These are phyloP conservation scores for Kitagawia praeruptora DNA, from an alignment of 129 eudicot species.

Conservation along the genomic window DNA sequence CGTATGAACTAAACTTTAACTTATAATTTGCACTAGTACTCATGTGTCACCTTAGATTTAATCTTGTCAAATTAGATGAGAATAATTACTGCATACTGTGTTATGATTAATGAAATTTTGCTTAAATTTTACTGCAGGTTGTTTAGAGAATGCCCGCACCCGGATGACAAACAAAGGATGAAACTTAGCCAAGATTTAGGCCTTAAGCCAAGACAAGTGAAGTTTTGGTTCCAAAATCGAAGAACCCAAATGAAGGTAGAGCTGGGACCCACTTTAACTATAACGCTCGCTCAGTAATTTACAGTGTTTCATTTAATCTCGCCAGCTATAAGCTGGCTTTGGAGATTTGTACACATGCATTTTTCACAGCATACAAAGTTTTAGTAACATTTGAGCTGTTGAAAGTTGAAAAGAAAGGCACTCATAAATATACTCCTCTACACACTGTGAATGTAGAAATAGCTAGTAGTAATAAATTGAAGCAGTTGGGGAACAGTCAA, in stretches of 20 bases:
- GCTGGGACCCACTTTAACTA: slow-evolving; percentile 17
- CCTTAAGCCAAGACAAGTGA: slow-evolving; percentile 90
- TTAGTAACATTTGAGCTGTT: slow-evolving; percentile 8
- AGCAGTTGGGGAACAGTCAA: slow-evolving; percentile 47
- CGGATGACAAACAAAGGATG: slow-evolving; percentile 89
- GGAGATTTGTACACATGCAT: background rate
- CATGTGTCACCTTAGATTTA: background rate
- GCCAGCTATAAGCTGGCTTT: background rate
- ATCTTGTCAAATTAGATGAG: background rate
- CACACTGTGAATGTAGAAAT: background rate
- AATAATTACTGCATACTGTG: background rate
- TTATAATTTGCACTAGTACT: background rate
- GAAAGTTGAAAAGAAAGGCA: background rate
- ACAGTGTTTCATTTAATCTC: background rate
- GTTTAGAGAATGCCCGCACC: slow-evolving; percentile 96
- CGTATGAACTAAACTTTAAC: slow-evolving; percentile 22
- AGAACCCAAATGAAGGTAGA: slow-evolving; percentile 96
- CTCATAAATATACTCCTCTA: background rate
- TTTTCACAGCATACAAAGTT: slow-evolving; percentile 16
- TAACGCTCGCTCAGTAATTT: background rate
- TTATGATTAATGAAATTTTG: background rate
- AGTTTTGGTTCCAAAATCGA: slow-evolving; percentile 98
- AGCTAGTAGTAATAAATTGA: slow-evolving; percentile 7
- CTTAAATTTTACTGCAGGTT: slow-evolving; percentile 30
- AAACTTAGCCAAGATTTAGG: slow-evolving; percentile 87